Evolutionary conservation across 257 asterid species (phyloP), one percentile per base, ranked within the genome.

Genomic region (Haberlea rhodopensis): DNA sequence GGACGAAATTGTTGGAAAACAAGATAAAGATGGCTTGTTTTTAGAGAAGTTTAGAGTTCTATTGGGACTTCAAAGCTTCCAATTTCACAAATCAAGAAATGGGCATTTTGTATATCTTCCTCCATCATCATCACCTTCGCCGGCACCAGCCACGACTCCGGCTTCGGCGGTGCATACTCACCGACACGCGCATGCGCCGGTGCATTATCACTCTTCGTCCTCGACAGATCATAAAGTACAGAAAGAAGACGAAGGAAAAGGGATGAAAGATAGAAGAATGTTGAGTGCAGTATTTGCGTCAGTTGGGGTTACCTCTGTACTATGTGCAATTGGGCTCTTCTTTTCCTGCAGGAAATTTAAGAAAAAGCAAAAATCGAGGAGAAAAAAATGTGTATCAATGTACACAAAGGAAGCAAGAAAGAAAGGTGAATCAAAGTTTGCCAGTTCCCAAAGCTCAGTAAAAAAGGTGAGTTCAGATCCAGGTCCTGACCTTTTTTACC

Each of bases 401-500:
- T 75, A 34, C 75, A 73, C 78, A 65, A 65, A 45, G 46, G 88
- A 70, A 57, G 57, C 78, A 13, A 80, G 83, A 66, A 72, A 16
- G 57, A 62, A 59, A 76, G 73, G 80, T 65, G 49, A 73, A 20
- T 74, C 97, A 6, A 84, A 70, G 84, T 85, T 73, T 25, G 26
- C 58, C 51, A 67, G 48, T 57, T 68, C 84, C 0, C 86, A 81
- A 32, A 77, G 67, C 75, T 71, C 85, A 0, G 95, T 71, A 27
- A 89, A 82, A 29, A 88, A 88, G 87, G 91, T 86, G 57, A 86
- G 68, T 10, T 90, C 95, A 60, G 84, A 79, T 68, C 85, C 90
- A 15, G 89, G 91, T 8, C 90, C 95, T 58, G 97, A 88, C 67
- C 83, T 75, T 5, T 86, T 85, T 71, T 89, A 89, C 87, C 90